Base-by-base conservation (phyloP, 176 grass and related monocot genomes). In the Rhipidocladum racemiflorum region DNA sequence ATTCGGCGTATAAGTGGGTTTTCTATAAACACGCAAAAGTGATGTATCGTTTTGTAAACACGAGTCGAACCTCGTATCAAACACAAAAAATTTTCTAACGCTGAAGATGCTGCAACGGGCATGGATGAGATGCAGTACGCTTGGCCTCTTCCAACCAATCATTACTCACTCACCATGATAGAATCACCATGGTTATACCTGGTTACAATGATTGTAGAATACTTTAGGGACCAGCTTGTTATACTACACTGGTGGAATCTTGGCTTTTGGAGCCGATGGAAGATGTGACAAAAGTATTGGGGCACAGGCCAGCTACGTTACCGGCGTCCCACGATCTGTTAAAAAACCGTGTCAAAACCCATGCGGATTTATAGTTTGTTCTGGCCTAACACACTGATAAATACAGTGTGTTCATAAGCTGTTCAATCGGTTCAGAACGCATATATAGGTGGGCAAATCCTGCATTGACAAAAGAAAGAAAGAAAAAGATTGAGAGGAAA, bases 141-240 rank as follows among this genome's bases (percentile, higher is more conserved):
- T 59, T 16, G 3, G 15, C 14, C 10, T 24, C 9, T 61, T 83
- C 40, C 68, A 68, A 48, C 25, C n/a, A 78, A 85, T 85, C 61
- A 75, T 74, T 68, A 80, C 23, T 23, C 68, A 32, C n/a, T n/a
- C n/a, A 80, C 62, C 61, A 80, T 84, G 61, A 36, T 16, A 10
- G 24, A 53, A 43, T 36, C 46, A 73, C 24, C 35, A 45, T 70
- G 29, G 27, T 24, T 81, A 71, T 28, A 30, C 10, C 40, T 59
- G 28, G 40, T 51, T 50, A 79, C 75, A 13, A 29, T 34, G 72
- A 80, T 62, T 43, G 57, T 46, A 45, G 40, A 74, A 48, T 36
- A 76, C 42, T 69, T 75, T 20, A 67, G 67, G 76, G 55, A 75
- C 70, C 62, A 76, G 53, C 46, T 36, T 24, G 30, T 11, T 59